phyloP scores from a whole-genome alignment of 331 rosid genomes.

The Erythrophleum ivorense region DNA sequence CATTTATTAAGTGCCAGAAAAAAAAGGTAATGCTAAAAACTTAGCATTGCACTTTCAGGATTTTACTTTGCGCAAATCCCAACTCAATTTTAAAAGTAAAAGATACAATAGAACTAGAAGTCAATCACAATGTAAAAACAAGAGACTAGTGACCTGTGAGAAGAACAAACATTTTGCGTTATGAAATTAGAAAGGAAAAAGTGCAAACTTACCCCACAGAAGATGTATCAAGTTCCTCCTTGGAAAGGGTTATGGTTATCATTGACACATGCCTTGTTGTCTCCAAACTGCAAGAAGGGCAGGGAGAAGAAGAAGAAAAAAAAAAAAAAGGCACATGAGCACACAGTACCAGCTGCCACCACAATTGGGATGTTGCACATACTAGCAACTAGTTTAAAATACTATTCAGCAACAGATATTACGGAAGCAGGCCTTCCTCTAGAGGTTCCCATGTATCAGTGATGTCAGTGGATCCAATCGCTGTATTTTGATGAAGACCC shows the following conservation, averaged over 20 bases:
- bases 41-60: neutral
- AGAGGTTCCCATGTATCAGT: conserved; percentile 96
- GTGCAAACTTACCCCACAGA: conserved; percentile 68
- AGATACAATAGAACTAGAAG: neutral
- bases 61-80: neutral
- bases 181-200: neutral
- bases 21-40: neutral
- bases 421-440: conserved; percentile 98
- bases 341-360: neutral
- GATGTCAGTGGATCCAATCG: conserved; percentile 89
- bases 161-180: neutral
- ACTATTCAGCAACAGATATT: conserved; percentile 40
- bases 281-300: conserved; percentile 62
- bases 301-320: too few species aligned
- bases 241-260: conserved; percentile 86
- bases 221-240: conserved; percentile 64
- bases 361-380: conserved; percentile 5
- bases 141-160: neutral
- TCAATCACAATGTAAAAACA: neutral
- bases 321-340: neutral
- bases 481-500: conserved; percentile 88
- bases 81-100: neutral
- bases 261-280: conserved; percentile 94
- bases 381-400: neutral
- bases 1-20: neutral